Conservation (phyloP, 345 rosid genomes). For the Corchorus capsularis region DNA sequence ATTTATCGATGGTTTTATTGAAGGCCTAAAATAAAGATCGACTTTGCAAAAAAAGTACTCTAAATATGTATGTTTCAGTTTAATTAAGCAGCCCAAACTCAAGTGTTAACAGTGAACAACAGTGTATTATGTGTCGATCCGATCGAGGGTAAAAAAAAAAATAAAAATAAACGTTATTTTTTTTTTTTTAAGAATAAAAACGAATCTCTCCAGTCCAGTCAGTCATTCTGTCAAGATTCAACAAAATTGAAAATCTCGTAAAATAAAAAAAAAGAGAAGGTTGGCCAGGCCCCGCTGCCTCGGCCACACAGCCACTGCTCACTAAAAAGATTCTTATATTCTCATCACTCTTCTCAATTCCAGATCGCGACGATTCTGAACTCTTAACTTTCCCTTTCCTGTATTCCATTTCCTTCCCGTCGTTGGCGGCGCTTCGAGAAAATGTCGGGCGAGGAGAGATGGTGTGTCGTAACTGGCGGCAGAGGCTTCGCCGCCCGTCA, state of each 20-base stretch:
- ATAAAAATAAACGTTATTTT: no score
- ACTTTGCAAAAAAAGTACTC: no score
- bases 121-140: no score
- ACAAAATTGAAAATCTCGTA: neutral
- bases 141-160: no score
- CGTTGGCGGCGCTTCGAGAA: neutral
- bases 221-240: neutral
- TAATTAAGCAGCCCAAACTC: no score
- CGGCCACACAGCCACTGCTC: neutral
- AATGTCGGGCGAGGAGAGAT: constrained; percentile 51
- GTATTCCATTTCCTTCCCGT: neutral
- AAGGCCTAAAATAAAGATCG: neutral
- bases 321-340: neutral
- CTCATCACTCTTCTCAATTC: neutral
- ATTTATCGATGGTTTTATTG: no score
- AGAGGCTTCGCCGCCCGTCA: constrained; percentile 92
- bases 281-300: no score
- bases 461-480: constrained; percentile 94
- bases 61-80: no score
- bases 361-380: constrained; percentile 1
- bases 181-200: neutral
- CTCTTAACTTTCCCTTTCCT: neutral
- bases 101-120: no score
- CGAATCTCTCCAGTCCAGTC: no score
- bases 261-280: neutral